Evolutionary conservation across 805 yeast genomes (phyloP), one percentile per base, ranked within the genome.

Genomic region (Peterozyma toletana): DNA sequence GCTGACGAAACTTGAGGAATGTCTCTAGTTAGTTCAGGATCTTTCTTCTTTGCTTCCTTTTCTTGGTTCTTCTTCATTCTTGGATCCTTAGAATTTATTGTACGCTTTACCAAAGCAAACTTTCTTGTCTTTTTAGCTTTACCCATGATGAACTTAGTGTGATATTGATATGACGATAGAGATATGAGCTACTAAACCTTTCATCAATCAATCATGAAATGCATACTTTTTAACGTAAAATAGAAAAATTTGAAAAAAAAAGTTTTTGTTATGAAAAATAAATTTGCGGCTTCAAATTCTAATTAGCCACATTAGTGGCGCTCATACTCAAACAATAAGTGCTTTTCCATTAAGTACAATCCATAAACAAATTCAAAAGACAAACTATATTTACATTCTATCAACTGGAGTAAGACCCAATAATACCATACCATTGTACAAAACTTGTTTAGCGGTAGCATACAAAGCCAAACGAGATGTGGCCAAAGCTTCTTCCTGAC

Each of bases 341-440:
- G 27, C 27, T 21, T 7, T n/a, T 21, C 27, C 27, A 21, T 21
- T 21, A 21, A 21, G 27, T 21, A 21, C 27, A 34, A 33, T 15
- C 6, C 16, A 41, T 38, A 11, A 38, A 13, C 31, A 14, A 14
- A 14, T 6, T 5, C 7, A 21, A 21, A 21, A 21, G 27, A 21
- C 27, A 21, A 21, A 21, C 29, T 30, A 34, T 16, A n/a, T 33
- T 67, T 73, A 91, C 98, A 91, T 91, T 78, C 98, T 83, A 57
- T 91, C 96, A 49, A 93, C 98, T n/a, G 99, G 98, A 38, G 97
- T 89, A 61, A 93, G 75, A 45, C 97, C 96, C 58, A 93, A 71
- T 58, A 93, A 70, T 38, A 71, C 70, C 89, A 93, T 81, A 71
- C 97, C 99, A 59, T 89, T 90, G 67, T 72, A 72, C 54, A 93